Percentiles rank a stretch among this genome's conserved stretches.
Conservation (phyloP, 106 monocot genomes). For the Phalaenopsis aphrodite region DNA sequence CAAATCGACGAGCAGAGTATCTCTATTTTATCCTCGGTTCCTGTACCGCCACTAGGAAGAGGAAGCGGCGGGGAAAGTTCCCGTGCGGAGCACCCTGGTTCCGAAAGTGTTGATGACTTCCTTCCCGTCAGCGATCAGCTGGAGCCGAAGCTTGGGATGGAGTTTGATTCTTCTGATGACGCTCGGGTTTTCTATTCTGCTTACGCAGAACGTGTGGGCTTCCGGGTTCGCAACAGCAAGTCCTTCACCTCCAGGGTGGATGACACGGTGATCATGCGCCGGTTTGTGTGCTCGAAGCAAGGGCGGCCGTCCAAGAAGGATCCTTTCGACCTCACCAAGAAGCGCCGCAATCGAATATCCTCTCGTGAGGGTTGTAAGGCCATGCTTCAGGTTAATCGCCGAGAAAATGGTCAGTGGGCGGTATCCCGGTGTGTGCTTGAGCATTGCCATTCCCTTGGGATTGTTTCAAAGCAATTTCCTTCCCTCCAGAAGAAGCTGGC, state of each 20-base stretch:
- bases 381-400: slow-evolving; percentile 85
- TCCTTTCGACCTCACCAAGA: slow-evolving; percentile 63
- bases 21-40: slow-evolving; percentile 9
- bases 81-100: background rate
- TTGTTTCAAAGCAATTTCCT: slow-evolving; percentile 18
- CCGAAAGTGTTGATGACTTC: background rate
- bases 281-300: slow-evolving; percentile 83
- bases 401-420: slow-evolving; percentile 54
- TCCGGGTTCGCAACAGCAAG: slow-evolving; percentile 74
- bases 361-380: slow-evolving; percentile 88
- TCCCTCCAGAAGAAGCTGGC: slow-evolving; percentile 35
- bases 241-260: slow-evolving; percentile 74
- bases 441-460: slow-evolving; percentile 60
- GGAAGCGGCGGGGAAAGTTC: background rate
- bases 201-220: slow-evolving; percentile 57
- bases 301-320: slow-evolving; percentile 71
- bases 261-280: slow-evolving; percentile 74
- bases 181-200: slow-evolving; percentile 55
- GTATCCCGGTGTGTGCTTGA: slow-evolving; percentile 51
- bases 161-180: slow-evolving; percentile 66
- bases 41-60: background rate
- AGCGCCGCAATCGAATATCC: slow-evolving; percentile 63
- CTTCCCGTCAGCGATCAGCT: background rate
- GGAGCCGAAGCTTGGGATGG: slow-evolving; percentile 49
- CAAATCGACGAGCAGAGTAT: slow-evolving; percentile 8